Percentiles rank a stretch among this genome's conserved stretches.
Conservation (phyloP, 1,284 basidiomycete genomes). For the Ceratobasidium sp. region DNA sequence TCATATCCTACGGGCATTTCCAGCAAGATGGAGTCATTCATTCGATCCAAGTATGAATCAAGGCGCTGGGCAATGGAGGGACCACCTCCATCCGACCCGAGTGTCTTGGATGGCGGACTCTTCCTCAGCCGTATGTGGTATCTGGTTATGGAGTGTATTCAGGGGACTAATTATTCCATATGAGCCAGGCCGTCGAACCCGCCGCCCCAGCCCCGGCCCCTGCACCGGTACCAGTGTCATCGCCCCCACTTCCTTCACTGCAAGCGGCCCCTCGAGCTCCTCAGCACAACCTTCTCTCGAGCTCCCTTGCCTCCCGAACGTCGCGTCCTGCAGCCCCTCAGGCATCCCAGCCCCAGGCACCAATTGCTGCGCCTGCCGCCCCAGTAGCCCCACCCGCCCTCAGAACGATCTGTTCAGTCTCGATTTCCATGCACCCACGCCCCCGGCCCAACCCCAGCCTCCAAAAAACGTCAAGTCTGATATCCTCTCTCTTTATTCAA, state of each 20-base stretch:
- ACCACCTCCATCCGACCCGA: slow-evolving; percentile 82
- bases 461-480: slow-evolving; percentile 71
- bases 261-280: slow-evolving; percentile 43
- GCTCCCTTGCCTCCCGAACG: slow-evolving; percentile 52
- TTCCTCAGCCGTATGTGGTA: slow-evolving; percentile 31
- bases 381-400: slow-evolving; percentile 46
- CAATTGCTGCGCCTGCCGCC: slow-evolving; percentile 38
- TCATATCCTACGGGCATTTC: slow-evolving; percentile 7
- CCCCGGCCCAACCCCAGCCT: slow-evolving; percentile 53
- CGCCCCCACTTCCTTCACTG: slow-evolving; percentile 48
- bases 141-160: neutral
- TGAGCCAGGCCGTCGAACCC: slow-evolving; percentile 21
- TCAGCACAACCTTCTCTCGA: slow-evolving; percentile 43
- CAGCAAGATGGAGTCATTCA: slow-evolving; percentile 98
- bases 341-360: slow-evolving; percentile 34
- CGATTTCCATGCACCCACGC: slow-evolving; percentile 73
- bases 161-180: neutral
- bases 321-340: slow-evolving; percentile 40
- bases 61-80: slow-evolving; percentile 92
- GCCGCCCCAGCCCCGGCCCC: slow-evolving; percentile 43
- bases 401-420: slow-evolving; percentile 81
- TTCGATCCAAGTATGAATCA: slow-evolving; percentile 96
- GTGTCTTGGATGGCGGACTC: slow-evolving; percentile 71
- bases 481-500: slow-evolving; percentile 85
- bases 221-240: slow-evolving; percentile 48